phyloP scores from a whole-genome alignment of 176 grass and related monocot species.

The Carex myosuroides region DNA sequence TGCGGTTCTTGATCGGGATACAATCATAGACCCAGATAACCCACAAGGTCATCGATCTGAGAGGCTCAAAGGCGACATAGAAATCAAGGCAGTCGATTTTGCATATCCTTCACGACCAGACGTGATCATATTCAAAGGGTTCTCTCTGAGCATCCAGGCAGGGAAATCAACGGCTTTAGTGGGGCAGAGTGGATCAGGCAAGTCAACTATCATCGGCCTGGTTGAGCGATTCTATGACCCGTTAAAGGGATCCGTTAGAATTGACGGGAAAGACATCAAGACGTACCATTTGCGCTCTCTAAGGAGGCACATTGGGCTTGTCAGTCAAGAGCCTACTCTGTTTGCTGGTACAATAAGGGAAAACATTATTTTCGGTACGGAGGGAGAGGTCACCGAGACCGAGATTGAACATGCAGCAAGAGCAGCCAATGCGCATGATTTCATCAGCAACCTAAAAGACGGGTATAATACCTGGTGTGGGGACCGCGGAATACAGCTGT shows the following conservation, averaged over 20 bases:
- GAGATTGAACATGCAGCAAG: conserved; percentile 81
- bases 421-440: conserved; percentile 78
- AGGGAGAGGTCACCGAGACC: conserved; percentile 36
- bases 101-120: conserved; percentile 66
- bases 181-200: conserved; percentile 93
- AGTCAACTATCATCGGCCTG: conserved; percentile 90
- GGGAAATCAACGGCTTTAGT: conserved; percentile 88
- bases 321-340: conserved; percentile 93
- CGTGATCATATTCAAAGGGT: conserved; percentile 77
- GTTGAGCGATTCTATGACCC: conserved; percentile 97
- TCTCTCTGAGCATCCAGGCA: conserved; percentile 69
- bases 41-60: conserved; percentile 51
- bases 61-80: conserved; percentile 59
- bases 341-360: conserved; percentile 75
- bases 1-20: conserved; percentile 68
- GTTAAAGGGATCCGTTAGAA: conserved; percentile 50
- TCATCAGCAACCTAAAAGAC: conserved; percentile 89
- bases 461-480: conserved; percentile 89
- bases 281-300: conserved; percentile 60
- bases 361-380: conserved; percentile 72
- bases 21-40: conserved; percentile 68
- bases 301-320: conserved; percentile 71
- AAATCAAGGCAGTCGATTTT: conserved; percentile 71
- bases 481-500: conserved; percentile 76
- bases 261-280: conserved; percentile 69